Percentiles rank a stretch among this genome's conserved stretches.
phyloP scores from a whole-genome alignment of 2,329 filamentous ascomycete species.

The Ascochyta clinopodiicola region DNA sequence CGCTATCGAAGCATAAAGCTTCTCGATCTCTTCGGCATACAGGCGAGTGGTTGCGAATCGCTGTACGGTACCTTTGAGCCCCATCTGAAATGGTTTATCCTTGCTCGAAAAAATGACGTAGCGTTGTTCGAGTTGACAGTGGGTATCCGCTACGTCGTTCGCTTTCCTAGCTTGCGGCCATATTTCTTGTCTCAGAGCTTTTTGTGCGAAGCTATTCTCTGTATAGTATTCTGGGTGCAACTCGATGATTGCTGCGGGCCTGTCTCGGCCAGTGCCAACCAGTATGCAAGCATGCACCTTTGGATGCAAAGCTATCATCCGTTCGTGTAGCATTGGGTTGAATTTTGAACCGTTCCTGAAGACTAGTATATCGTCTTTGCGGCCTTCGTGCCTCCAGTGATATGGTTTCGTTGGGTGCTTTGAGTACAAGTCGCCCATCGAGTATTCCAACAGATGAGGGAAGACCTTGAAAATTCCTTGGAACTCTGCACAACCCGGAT shows the following conservation, averaged over 20 bases:
- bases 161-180: conserved; percentile 51
- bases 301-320: conserved; percentile 35
- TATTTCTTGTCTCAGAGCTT: conserved; percentile 53
- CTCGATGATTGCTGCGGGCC: conserved; percentile 43
- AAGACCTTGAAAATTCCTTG: conserved; percentile 32
- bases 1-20: conserved; percentile 47
- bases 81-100: conserved; percentile 54
- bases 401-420: conserved; percentile 34
- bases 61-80: conserved; percentile 57
- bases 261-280: conserved; percentile 40
- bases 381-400: conserved; percentile 35
- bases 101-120: conserved; percentile 53
- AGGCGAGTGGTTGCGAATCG: conserved; percentile 50
- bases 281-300: conserved; percentile 42
- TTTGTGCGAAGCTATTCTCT: conserved; percentile 19
- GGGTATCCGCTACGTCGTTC: conserved; percentile 51
- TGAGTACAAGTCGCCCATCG: conserved; percentile 33
- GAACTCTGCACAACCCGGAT: conserved; percentile 15
- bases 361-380: conserved; percentile 32
- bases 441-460: conserved; percentile 25
- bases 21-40: conserved; percentile 57
- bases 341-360: conserved; percentile 30
- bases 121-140: conserved; percentile 53
- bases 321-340: conserved; percentile 32
- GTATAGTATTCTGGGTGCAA: conserved; percentile 26